A percentile compares a stretch with the other conserved stretches of the same genome.
Evolutionary conservation across 768 basidiomycete species (phyloP).

Genomic region (Serendipita indica): DNA sequence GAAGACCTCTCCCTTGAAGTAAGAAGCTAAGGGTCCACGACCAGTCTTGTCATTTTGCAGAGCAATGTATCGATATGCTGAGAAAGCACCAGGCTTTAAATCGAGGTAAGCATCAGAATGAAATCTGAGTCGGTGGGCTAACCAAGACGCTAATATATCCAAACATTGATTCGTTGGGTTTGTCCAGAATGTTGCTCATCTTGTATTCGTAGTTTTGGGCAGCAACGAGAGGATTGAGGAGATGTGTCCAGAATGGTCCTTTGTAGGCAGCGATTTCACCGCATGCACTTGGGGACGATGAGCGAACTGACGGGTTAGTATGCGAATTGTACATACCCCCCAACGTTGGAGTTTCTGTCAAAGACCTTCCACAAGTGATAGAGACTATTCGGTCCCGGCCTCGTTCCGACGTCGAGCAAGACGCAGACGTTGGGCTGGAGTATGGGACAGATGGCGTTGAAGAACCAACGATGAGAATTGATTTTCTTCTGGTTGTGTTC

Average conservation of each 20-base stretch:
- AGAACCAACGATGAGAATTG: slow-evolving; percentile 87
- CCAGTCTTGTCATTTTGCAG: slow-evolving; percentile 71
- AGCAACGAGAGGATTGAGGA: slow-evolving; percentile 71
- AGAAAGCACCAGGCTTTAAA: slow-evolving; percentile 67
- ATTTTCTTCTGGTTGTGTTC: slow-evolving; percentile 95
- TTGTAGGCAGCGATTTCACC: slow-evolving; percentile 93
- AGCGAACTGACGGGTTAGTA: not conserved
- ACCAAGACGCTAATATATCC: slow-evolving; percentile 86
- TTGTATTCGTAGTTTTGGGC: slow-evolving; percentile 94
- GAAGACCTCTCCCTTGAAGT: slow-evolving; percentile 87
- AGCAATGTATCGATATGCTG: slow-evolving; percentile 82
- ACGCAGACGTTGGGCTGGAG: slow-evolving; percentile 87
- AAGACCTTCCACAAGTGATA: slow-evolving; percentile 95
- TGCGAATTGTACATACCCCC: slow-evolving; percentile 28
- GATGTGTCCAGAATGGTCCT: slow-evolving; percentile 62
- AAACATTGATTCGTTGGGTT: slow-evolving; percentile 78
- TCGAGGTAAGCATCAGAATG: not conserved
- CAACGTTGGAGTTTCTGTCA: slow-evolving; percentile 80
- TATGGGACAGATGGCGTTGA: slow-evolving; percentile 73
- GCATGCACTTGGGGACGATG: slow-evolving; percentile 44
- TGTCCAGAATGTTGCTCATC: slow-evolving; percentile 88
- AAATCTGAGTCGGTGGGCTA: slow-evolving; percentile 16
- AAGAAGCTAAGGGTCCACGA: slow-evolving; percentile 83
- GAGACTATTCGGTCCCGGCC: slow-evolving; percentile 75
- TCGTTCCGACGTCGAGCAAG: slow-evolving; percentile 73